These are phyloP conservation scores for Aspergillus leporis DNA, from an alignment of 495 filamentous ascomycete genomes.

Conservation along the genomic window DNA sequence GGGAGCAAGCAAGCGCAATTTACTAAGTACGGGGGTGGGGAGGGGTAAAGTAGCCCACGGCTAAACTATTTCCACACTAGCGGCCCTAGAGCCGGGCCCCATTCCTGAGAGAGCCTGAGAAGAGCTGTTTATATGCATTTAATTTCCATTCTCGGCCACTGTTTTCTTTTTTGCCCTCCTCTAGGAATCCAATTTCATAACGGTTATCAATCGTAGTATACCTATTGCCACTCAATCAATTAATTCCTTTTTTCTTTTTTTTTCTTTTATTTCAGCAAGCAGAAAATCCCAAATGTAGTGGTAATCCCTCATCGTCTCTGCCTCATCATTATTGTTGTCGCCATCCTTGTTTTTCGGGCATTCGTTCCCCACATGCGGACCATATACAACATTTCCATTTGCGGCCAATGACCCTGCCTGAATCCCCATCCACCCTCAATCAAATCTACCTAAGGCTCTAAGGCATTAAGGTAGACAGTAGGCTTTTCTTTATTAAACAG, in stretches of 20 bases:
- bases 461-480: neutral
- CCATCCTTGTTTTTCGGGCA: constrained; percentile 15
- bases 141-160: neutral
- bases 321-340: constrained; percentile 1
- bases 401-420: constrained; percentile 11
- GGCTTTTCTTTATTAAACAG: neutral
- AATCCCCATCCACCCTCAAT: neutral
- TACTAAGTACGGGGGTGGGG: constrained; percentile 26
- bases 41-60: constrained; percentile 22
- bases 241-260: too few species aligned
- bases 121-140: neutral
- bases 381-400: constrained; percentile 3
- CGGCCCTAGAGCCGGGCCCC: constrained; percentile 5
- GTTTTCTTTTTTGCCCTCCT: neutral
- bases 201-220: too few species aligned
- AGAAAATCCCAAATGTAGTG: neutral
- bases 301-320: neutral
- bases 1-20: neutral
- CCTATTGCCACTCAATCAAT: too few species aligned
- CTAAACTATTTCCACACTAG: constrained; percentile 10
- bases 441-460: constrained; percentile 2
- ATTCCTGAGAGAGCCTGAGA: neutral
- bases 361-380: constrained; percentile 7
- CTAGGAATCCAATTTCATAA: too few species aligned
- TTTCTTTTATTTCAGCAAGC: neutral